Evolutionary conservation across 1,284 basidiomycete species (phyloP).

Genomic region (Neotropicomus parvogracilis): DNA sequence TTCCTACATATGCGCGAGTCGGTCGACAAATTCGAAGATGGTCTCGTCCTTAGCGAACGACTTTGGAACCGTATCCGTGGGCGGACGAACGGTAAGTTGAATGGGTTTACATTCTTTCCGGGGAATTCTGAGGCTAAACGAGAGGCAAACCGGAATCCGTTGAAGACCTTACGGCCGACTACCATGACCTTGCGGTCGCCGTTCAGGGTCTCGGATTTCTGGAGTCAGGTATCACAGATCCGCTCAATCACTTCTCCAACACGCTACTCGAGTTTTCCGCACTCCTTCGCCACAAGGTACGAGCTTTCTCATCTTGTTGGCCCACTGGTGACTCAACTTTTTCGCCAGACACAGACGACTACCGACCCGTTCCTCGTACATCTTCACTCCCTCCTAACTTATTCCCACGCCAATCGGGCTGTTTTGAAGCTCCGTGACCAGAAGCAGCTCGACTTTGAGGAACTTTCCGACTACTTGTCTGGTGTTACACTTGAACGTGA

Average conservation of each 20-base stretch:
- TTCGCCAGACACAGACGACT: slow-evolving; percentile 70
- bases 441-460: slow-evolving; percentile 98
- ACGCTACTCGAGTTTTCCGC: slow-evolving; percentile 92
- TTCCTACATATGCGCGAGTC: slow-evolving; percentile 89
- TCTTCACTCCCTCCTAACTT: slow-evolving; percentile 84
- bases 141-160: slow-evolving; percentile 73
- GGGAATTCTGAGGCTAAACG: slow-evolving; percentile 71
- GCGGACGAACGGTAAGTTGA: slow-evolving; percentile 78
- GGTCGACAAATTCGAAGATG: slow-evolving; percentile 95
- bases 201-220: slow-evolving; percentile 96
- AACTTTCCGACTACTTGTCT: slow-evolving; percentile 92
- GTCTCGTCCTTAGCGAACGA: slow-evolving; percentile 76
- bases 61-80: slow-evolving; percentile 72
- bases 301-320: background rate
- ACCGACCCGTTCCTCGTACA: slow-evolving; percentile 87
- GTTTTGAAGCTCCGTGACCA: slow-evolving; percentile 95
- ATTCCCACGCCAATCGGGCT: slow-evolving; percentile 85
- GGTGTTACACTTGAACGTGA: slow-evolving; percentile 91
- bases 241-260: slow-evolving; percentile 92
- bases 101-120: slow-evolving; percentile 27
- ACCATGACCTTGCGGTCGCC: slow-evolving; percentile 92
- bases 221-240: slow-evolving; percentile 96
- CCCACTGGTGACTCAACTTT: slow-evolving; percentile 4
- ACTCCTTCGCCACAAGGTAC: slow-evolving; percentile 74
- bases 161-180: slow-evolving; percentile 93